Evolutionary conservation across 1,139 yeast genomes (phyloP).

Genomic region (Geotrichum carabidarum): DNA sequence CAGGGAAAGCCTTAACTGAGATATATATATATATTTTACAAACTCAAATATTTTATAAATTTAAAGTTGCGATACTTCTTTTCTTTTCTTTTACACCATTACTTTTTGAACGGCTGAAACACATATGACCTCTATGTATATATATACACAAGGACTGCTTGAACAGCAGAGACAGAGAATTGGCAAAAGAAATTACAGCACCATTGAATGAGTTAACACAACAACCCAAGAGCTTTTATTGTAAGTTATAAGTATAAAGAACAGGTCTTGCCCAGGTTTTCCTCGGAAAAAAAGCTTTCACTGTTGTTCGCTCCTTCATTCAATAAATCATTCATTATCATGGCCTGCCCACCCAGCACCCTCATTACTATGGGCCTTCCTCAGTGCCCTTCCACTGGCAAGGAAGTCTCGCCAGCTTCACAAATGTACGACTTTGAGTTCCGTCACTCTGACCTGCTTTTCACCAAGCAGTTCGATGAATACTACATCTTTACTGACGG

Average conservation of each 20-base stretch:
- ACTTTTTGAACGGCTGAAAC: conserved; percentile 5
- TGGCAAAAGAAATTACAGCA: not conserved
- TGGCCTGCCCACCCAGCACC: not conserved
- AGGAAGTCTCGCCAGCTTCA: not conserved
- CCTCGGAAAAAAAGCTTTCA: not conserved
- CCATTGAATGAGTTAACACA: not conserved
- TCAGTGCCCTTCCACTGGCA: not conserved
- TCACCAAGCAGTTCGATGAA: not conserved
- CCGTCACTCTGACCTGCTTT: conserved; percentile 3
- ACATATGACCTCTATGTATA: not conserved
- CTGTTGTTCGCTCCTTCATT: not conserved
- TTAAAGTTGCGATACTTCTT: no score
- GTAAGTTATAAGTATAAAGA: not conserved
- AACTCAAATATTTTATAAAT: no score
- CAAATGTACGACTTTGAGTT: conserved; percentile 6
- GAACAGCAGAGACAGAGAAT: no score
- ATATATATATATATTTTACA: no score
- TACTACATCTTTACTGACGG: conserved; percentile 4
- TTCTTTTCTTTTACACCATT: not conserved
- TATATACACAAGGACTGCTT: not conserved
- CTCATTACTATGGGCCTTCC: conserved; percentile 7
- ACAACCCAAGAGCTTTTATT: not conserved
- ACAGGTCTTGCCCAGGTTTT: not conserved
- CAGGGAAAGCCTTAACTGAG: not conserved
- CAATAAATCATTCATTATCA: not conserved